Base-by-base conservation (phyloP, 2,329 filamentous ascomycete genomes). In the Hymenoscyphus albidus region DNA sequence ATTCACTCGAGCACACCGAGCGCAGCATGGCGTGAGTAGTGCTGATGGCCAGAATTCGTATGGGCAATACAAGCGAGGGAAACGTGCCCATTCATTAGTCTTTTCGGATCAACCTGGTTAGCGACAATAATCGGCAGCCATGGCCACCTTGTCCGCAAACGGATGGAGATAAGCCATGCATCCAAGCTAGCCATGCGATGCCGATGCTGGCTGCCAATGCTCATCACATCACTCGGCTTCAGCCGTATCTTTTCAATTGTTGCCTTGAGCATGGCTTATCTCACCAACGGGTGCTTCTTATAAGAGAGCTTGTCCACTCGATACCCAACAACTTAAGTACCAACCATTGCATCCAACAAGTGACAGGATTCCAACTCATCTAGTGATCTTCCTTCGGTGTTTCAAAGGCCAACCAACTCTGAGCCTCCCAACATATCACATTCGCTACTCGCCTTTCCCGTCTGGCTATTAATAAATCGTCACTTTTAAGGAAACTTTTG, bases 361-460 rank as follows among this genome's bases (percentile, higher is more conserved):
- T 38, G 27, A 57, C 18, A 54, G 48, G 48, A 54, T 54, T 54
- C 18, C 48, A 27, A 54, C 48, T 54, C 48, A 22, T 22, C 22
- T 54, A 54, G 18, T 54, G 22, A 59, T 59, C 32, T 59, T 42
- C 57, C 57, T 16, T 18, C 55, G n/a, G 55, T 35, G 55, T 59
- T 59, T 59, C 57, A 39, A 59, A 59, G 57, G 57, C 38, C 22
- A 32, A 57, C 55, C 27, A 57, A 35, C 32, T 57, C 13, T 57
- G 31, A 38, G 32, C 55, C 55, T 57, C 31, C 31, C 32, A 57
- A 35, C 13, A 35, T 27, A n/a, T 57, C 55, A 57, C 14, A 57
- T 22, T 54, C 48, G 55, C 55, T 57, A 57, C 27, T 32, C 31
- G 31, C 32, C 55, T 57, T 5, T 57, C 27, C 27, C 27, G 13